Evolutionary conservation across 1,284 basidiomycete genomes (phyloP), one percentile per base, ranked within the genome.

Genomic region (Pyrrhoderma noxium): DNA sequence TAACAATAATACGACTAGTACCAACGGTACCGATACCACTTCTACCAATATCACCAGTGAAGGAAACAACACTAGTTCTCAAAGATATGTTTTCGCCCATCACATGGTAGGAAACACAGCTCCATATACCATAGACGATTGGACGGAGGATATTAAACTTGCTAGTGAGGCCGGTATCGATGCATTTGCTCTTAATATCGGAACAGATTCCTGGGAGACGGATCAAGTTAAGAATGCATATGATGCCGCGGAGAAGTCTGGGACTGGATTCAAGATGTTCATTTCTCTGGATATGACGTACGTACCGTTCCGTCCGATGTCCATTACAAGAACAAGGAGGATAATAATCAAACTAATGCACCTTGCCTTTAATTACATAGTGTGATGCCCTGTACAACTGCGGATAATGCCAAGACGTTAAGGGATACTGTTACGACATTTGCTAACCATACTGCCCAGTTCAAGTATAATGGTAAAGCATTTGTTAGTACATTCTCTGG

Each of bases 401-500:
- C 75, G 3, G 62, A 61, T n/a, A 78, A 88, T 56, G 79, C 74
- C 7, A 66, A 68, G 41, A 64, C 67, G n/a, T 71, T 90, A 35
- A 76, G 80, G 53, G 69, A 70, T 45, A 75, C 84, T 50, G 79
- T 87, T 54, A 72, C 73, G 11, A 70, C 70, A 11, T 82, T 80
- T 57, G 69, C 78, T 2, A 62, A 66, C 11, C 77, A 82, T 61
- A 73, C 84, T 0, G 82, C 80, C 53, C 86, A 91, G 61, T 69
- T 89, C 45, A 71, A 70, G 52, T 78, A 76, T 58, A 65, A 75
- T 56, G 70, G 70, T 53, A 76, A 75, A 45, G 75, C 81, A 9
- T 75, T 91, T 46, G 83, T 85, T 1, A 85, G 85, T 0, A 88
- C 86, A 1, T 93, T 93, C 64, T 71, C 86, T 2, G 89, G 89